Evolutionary conservation across 1,284 basidiomycete species (phyloP), one percentile per base, ranked within the genome.

Genomic region (Rugosomyces carneus): DNA sequence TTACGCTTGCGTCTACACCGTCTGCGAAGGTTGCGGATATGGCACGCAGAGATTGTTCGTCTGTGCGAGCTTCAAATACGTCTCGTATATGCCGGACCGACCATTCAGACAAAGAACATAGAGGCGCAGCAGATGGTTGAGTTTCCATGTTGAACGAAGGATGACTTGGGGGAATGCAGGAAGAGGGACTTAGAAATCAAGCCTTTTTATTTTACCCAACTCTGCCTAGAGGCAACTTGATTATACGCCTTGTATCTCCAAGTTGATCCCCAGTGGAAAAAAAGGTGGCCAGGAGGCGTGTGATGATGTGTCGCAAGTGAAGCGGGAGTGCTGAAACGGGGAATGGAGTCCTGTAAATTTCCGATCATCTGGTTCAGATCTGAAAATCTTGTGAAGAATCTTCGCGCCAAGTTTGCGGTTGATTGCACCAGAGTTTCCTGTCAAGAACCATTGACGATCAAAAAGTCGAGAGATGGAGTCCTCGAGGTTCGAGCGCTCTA

Each of bases 41-140:
- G 34, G 76, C 75, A 26, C 59, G 61, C 8, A 72, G 56, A 15
- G 69, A 66, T 26, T 70, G 68, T 23, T 67, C 65, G 48, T 75
- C 70, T 16, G 60, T 69, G 29, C 63, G 57, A 3, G 75, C 72
- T 58, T 79, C 76, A 57, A 80, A 80, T 42, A 80, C 65, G 29
- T 60, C 60, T 31, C 61, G 61, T 47, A 79, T 78, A 55, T 76
- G 76, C 46, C 67, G 61, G 29, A 63, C 54, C 2, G 76, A 79
- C 78, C 76, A 80, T n/a, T 72, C 62, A 29, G 71, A 66, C 50
- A 79, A 63, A 11, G 71, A 69, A 45, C 65, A 60, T 42, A 76
- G 68, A 34, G 47, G 44, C 24, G 20, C 36, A n/a, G 34, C 5
- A 21, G 42, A 27, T 26, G 42, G 44, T 26, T 39, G 44, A 11